These are phyloP conservation scores for Hibiscus tridactylites DNA, from an alignment of 345 rosid species.

Conservation along the genomic window DNA sequence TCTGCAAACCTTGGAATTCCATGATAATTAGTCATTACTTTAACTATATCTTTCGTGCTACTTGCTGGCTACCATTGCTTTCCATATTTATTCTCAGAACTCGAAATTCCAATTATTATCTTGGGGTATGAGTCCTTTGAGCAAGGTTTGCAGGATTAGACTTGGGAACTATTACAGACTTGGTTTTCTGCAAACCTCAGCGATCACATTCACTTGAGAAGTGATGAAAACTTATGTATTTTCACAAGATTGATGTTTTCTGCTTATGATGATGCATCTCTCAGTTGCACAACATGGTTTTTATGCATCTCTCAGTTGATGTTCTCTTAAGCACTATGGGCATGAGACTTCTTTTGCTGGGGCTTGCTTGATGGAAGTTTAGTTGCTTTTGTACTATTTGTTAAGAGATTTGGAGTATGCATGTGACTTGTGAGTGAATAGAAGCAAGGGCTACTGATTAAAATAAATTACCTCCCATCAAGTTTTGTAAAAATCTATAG, in stretches of 20 bases:
- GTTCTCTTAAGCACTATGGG: background rate
- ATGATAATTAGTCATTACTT: conserved; percentile 1
- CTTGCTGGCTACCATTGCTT: background rate
- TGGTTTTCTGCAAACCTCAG: background rate
- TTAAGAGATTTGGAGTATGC: background rate
- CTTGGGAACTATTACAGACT: background rate
- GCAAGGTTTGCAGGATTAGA: background rate
- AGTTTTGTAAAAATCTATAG: background rate
- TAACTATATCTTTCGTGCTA: background rate
- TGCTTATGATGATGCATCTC: conserved; percentile 3
- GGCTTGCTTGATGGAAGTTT: background rate
- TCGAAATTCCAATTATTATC: background rate
- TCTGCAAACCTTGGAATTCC: background rate
- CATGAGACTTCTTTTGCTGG: background rate
- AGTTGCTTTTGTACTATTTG: background rate
- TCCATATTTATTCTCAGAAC: background rate
- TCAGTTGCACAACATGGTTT: background rate
- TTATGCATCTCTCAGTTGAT: background rate
- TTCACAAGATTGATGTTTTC: background rate
- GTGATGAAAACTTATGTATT: background rate
- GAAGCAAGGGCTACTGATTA: background rate
- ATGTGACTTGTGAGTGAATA: background rate
- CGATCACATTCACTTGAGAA: background rate
- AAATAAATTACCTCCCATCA: background rate
- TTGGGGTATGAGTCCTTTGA: background rate